Conservation (phyloP, 106 monocot species). For the Phalaenopsis aphrodite region DNA sequence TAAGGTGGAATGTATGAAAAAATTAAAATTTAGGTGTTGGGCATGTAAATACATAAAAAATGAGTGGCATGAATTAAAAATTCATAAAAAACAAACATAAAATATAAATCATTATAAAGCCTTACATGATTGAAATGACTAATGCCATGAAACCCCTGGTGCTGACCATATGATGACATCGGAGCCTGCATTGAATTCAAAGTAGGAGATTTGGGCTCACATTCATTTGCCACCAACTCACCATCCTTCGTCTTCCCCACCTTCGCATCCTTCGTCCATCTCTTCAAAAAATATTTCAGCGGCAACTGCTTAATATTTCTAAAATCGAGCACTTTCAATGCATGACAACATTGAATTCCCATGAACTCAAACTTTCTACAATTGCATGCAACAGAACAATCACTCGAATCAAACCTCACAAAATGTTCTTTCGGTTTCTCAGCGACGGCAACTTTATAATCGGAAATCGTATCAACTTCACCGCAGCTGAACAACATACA, state of each 20-base stretch:
- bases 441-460: slow-evolving; percentile 29
- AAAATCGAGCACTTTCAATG: slow-evolving; percentile 45
- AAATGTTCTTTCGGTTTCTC: slow-evolving; percentile 35
- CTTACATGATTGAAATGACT: slow-evolving; percentile 22
- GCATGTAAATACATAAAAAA: no score
- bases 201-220: slow-evolving; percentile 20
- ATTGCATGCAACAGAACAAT: slow-evolving; percentile 30
- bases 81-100: no score
- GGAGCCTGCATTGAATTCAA: slow-evolving; percentile 5
- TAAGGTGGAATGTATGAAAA: no score
- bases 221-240: slow-evolving; percentile 10
- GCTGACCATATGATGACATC: slow-evolving; percentile 16
- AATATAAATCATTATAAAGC: not conserved
- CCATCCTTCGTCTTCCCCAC: slow-evolving; percentile 8
- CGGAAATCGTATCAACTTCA: slow-evolving; percentile 17
- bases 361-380: slow-evolving; percentile 48
- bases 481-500: slow-evolving; percentile 32
- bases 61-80: no score
- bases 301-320: slow-evolving; percentile 50
- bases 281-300: slow-evolving; percentile 38
- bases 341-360: slow-evolving; percentile 51
- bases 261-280: slow-evolving; percentile 45
- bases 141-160: slow-evolving; percentile 19
- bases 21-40: no score
- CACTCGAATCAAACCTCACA: slow-evolving; percentile 38